Evolutionary conservation across 108 stramenopile genomes (phyloP), one percentile per base, ranked within the genome.

Genomic region (Phaeodactylum tricornutum): DNA sequence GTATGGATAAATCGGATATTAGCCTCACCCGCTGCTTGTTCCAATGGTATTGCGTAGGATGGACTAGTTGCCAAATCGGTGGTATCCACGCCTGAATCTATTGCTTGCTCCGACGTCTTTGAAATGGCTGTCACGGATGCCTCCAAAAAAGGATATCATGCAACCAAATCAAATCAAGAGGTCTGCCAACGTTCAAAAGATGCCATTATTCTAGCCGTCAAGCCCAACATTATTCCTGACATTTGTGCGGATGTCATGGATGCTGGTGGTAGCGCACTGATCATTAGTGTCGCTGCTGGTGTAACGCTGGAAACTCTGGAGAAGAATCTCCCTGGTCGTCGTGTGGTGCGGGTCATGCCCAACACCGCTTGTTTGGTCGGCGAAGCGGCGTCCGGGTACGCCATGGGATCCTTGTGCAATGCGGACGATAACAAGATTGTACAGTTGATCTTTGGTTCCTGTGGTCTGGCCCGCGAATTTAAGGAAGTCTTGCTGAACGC

Each of bases 351-450:
- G 4, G 91, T 95, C 22, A 95, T 97, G 94, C 93, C 96, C 52
- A 97, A 97, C 64, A 95, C 93, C 0, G 87, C 92, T 1, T 95
- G 92, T 64, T 63, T 84, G 25, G 87, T 96, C 4, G 86, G 87
- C 6, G 80, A 92, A 62, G 72, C 70, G 20, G 93, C 96, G 0
- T 71, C 79, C 29, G 93, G 84, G 24, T 92, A 75, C 52, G 66
- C 88, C 1, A 21, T 77, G 41, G 94, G 94, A 8, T 27, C 53
- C 5, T 37, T 66, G 25, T 87, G 83, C 23, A 86, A 58, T 5
- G 72, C 69, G 7, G 55, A 69, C 1, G 96, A 97, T 58, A 50
- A 64, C 17, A 71, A 55, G 2, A 59, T 90, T 16, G 92, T 92
- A 22, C 40, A 70, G 28, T 51, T 51, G 7, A 68, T 97, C 25